phyloP scores from a whole-genome alignment of 768 basidiomycete genomes.

The Fomitopsis serialis region DNA sequence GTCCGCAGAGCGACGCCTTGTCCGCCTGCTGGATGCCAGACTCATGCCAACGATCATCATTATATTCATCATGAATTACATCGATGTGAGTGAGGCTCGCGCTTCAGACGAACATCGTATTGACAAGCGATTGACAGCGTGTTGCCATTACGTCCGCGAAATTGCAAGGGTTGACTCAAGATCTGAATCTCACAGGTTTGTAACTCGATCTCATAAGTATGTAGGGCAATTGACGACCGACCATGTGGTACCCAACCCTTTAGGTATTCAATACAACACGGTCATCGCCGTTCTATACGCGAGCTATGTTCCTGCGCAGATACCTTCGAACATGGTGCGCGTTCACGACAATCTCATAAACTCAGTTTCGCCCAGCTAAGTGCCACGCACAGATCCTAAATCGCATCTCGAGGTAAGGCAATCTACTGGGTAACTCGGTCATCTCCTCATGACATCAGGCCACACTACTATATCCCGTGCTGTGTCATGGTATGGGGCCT shows the following conservation, averaged over 20 bases:
- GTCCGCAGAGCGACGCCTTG: slow-evolving; percentile 34
- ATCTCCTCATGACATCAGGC: slow-evolving; percentile 31
- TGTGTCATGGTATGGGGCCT: slow-evolving; percentile 62
- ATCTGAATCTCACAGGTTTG: slow-evolving; percentile 30
- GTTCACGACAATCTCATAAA: neutral
- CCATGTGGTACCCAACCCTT: neutral
- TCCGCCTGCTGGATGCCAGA: slow-evolving; percentile 50
- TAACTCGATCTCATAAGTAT: neutral
- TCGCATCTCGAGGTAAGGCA: slow-evolving; percentile 40
- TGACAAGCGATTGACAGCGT: slow-evolving; percentile 20
- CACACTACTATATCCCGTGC: slow-evolving; percentile 53
- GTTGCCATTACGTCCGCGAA: slow-evolving; percentile 33
- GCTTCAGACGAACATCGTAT: neutral
- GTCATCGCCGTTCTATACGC: slow-evolving; percentile 50
- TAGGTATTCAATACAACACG: slow-evolving; percentile 48
- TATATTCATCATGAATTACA: slow-evolving; percentile 64
- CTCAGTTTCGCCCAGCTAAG: neutral
- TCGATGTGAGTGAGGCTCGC: slow-evolving; percentile 40
- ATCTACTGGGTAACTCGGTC: too few species aligned
- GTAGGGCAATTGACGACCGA: neutral
- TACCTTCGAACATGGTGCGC: slow-evolving; percentile 64
- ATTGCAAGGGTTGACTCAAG: slow-evolving; percentile 34
- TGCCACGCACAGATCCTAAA: slow-evolving; percentile 46
- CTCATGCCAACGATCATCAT: slow-evolving; percentile 52
- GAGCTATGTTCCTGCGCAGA: slow-evolving; percentile 57